These are phyloP conservation scores for Rhazya stricta DNA, from an alignment of 257 asterid species.

Conservation along the genomic window DNA sequence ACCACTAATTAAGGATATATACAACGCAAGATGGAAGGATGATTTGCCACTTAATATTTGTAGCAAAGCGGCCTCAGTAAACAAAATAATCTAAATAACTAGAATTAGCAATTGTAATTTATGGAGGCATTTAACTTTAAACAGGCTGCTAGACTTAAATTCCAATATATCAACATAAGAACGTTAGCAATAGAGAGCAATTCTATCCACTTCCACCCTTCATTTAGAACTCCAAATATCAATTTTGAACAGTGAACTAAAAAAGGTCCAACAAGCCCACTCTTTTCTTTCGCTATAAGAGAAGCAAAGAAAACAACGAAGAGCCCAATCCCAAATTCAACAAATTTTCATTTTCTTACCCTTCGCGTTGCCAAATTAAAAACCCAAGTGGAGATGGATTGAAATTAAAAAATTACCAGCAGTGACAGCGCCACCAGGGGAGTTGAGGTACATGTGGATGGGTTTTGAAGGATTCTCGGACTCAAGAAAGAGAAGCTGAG, in stretches of 20 bases:
- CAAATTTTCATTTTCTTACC: not conserved
- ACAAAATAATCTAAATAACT: not conserved
- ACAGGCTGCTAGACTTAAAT: not conserved
- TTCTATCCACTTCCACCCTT: not conserved
- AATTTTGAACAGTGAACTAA: not conserved
- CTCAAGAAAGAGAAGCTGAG: slow-evolving; percentile 88
- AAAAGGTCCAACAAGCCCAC: not conserved
- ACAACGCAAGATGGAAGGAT: not conserved
- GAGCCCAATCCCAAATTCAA: not conserved
- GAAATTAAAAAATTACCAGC: slow-evolving; percentile 45
- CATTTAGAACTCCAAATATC: not conserved
- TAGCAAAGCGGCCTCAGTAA: not conserved
- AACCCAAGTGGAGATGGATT: not conserved
- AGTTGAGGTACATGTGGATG: slow-evolving; percentile 85
- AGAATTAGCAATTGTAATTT: not conserved
- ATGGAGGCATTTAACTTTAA: not conserved
- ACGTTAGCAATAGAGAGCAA: not conserved
- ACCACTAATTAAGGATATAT: not conserved
- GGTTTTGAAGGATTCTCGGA: slow-evolving; percentile 91
- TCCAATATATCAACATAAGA: too few relatives aligned
- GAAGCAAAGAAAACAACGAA: not conserved
- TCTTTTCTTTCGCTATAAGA: not conserved
- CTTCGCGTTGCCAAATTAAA: not conserved
- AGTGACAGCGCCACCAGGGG: slow-evolving; percentile 91
- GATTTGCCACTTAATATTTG: not conserved